phyloP scores from a whole-genome alignment of 1,284 basidiomycete species.

The Sanghuangporus weigelae region DNA sequence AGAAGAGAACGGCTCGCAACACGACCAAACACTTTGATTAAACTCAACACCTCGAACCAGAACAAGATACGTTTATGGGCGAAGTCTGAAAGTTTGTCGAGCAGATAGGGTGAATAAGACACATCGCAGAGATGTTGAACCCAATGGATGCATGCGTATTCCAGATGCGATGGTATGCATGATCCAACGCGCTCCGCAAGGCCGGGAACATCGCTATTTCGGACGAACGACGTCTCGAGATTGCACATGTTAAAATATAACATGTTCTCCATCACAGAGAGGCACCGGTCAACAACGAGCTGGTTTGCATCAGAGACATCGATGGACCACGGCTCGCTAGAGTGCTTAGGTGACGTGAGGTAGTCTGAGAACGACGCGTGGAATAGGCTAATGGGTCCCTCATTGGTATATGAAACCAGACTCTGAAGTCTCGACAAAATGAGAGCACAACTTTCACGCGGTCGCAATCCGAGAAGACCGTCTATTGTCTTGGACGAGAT shows the following conservation, averaged over 20 bases:
- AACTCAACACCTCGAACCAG: slow-evolving; percentile 3
- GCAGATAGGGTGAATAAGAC: neutral
- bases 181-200: neutral
- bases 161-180: neutral
- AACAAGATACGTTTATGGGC: neutral
- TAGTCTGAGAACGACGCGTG: neutral
- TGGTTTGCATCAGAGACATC: neutral
- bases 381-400: neutral
- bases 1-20: neutral
- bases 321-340: neutral
- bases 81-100: neutral
- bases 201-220: neutral
- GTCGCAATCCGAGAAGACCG: neutral
- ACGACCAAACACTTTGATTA: neutral
- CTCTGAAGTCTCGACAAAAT: neutral
- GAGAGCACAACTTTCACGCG: neutral
- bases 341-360: neutral
- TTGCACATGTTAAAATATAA: slow-evolving; percentile 20
- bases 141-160: slow-evolving; percentile 6
- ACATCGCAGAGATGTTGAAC: slow-evolving; percentile 3
- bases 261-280: slow-evolving; percentile 8
- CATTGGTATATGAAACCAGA: neutral
- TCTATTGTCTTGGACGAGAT: neutral
- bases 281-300: neutral
- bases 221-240: slow-evolving; percentile 3